Base-by-base conservation (phyloP, 164 flowering plant species). In the Litsea cubeba region DNA sequence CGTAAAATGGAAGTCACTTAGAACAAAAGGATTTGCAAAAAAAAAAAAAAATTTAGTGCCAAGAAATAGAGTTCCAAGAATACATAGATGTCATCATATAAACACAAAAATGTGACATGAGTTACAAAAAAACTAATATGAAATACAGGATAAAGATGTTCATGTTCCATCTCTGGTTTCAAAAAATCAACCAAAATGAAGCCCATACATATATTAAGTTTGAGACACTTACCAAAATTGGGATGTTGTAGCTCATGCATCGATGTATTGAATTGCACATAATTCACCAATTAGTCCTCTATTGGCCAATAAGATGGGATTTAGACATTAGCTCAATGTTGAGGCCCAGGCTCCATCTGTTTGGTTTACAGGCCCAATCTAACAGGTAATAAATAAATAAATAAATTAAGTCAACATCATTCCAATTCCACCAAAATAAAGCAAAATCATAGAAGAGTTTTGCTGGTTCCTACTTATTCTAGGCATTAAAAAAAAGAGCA, bases 71-170 rank as follows among this genome's bases (percentile, higher is more conserved):
- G 46, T 40, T 40, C 46, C 46, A 40, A 40, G 46, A 40, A 40
- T 40, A 40, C 46, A 40, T 40, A 40, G 46, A 40, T 40, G 46
- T 35, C 46, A 40, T 40, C 46, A 5, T 40, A 40, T 5, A 40
- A 40, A 40, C 46, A 40, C 46, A 40, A 40, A 8, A 40, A 40
- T 40, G 46, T 40, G 46, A 8, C 46, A 7, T 40, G 11, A 60
- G 63, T 60, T 60, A n/a, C 63, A 60, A 60, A 60, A n/a, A 60
- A 60, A 22, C 63, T 60, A 60, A 60, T 60, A 60, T 60, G 23
- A 60, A 18, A 60, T 60, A 60, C 63, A 60, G 63, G 63, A 60
- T 60, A 23, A 20, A 60, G 23, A 60, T n/a, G 23, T 20, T 18
- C 11, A 60, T 60, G 23, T 60, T 60, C 23, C 11, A 7, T 60